Evolutionary conservation across 352 stramenopile genomes (phyloP).

Genomic region (Thalassiosira sp.): DNA sequence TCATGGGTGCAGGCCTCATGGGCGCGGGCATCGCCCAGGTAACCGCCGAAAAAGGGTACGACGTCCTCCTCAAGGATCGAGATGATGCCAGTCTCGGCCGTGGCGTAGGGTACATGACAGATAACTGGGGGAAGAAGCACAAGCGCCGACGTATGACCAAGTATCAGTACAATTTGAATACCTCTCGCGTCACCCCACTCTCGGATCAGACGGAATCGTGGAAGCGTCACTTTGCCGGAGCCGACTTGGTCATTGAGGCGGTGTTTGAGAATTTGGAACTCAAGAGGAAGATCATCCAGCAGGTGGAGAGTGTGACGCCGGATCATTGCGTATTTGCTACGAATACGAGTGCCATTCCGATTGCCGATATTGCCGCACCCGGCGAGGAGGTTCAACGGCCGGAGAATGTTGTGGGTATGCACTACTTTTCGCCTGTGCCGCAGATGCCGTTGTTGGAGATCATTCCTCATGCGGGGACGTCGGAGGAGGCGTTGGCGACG

Average conservation of each 20-base stretch:
- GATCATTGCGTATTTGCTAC: conserved; percentile 95
- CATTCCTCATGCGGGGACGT: conserved; percentile 91
- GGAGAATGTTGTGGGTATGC: conserved; percentile 92
- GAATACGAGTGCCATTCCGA: conserved; percentile 97
- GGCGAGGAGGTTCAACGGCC: conserved; percentile 83
- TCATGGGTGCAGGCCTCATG: conserved; percentile 98
- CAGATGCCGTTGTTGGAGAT: conserved; percentile 98
- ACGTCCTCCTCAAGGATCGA: conserved; percentile 95
- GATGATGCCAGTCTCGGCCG: conserved; percentile 86
- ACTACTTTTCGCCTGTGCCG: conserved; percentile 98
- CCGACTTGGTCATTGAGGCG: conserved; percentile 97
- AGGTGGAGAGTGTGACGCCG: conserved; percentile 91
- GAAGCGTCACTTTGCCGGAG: conserved; percentile 90
- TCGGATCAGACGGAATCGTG: conserved; percentile 88
- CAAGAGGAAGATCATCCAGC: conserved; percentile 94
- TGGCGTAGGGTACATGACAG: conserved; percentile 90
- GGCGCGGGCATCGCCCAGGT: conserved; percentile 96
- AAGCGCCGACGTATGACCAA: conserved; percentile 92
- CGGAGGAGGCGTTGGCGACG: conserved; percentile 87
- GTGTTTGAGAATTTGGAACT: conserved; percentile 97
- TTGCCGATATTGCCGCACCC: conserved; percentile 87
- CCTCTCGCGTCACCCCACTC: conserved; percentile 90
- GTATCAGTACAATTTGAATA: conserved; percentile 89
- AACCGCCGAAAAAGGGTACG: conserved; percentile 91
- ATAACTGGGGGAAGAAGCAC: conserved; percentile 94